Percentiles rank a stretch among this genome's conserved stretches.
Conservation (phyloP, 1,284 basidiomycete genomes). For the Microbotryum scabiosae region DNA sequence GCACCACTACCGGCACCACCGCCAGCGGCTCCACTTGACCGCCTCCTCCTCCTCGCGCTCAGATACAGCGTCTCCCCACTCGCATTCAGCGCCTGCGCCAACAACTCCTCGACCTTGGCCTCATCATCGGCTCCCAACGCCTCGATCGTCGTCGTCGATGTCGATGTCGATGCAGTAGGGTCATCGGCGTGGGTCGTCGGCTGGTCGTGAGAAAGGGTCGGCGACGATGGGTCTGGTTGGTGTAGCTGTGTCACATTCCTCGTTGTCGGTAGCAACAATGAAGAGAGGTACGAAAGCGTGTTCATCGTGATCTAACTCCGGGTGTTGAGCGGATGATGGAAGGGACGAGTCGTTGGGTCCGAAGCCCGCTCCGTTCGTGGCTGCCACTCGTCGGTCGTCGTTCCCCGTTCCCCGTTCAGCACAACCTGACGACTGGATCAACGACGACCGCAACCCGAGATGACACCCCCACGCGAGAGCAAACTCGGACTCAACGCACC, state of each 20-base stretch:
- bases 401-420: too few relatives aligned
- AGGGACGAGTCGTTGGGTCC: too few relatives aligned
- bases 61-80: background rate
- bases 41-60: background rate
- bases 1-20: background rate
- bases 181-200: background rate
- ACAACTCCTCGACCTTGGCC: background rate
- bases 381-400: too few relatives aligned
- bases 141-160: background rate
- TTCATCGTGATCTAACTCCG: background rate
- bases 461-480: too few relatives aligned
- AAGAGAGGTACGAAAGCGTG: slow-evolving; percentile 2
- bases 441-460: too few relatives aligned
- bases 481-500: too few relatives aligned
- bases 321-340: too few relatives aligned
- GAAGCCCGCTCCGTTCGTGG: too few relatives aligned
- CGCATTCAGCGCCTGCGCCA: too few relatives aligned
- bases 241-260: too few relatives aligned
- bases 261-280: background rate
- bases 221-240: too few relatives aligned
- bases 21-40: background rate
- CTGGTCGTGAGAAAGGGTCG: background rate
- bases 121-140: background rate
- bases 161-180: background rate
- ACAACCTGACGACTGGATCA: too few relatives aligned